These are phyloP conservation scores for Monosporascus cannonballus DNA, from an alignment of 2,329 filamentous ascomycete species.

Conservation along the genomic window DNA sequence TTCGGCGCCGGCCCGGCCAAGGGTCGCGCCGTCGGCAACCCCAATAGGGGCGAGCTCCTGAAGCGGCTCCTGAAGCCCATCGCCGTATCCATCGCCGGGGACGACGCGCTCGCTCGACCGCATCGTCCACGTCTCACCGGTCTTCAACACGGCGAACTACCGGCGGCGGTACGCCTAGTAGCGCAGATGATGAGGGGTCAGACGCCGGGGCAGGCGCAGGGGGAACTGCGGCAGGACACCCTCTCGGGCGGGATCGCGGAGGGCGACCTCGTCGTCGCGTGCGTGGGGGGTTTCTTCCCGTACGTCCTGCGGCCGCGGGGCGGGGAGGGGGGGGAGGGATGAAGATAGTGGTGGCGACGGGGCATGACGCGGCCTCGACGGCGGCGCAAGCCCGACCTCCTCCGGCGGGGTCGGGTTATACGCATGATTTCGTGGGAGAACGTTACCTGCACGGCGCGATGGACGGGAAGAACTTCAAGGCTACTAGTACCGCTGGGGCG, in stretches of 20 bases:
- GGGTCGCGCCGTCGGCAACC: not conserved
- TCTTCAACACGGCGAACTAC: slow-evolving; percentile 15
- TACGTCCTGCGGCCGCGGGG: slow-evolving; percentile 12
- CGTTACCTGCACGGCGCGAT: slow-evolving; percentile 18
- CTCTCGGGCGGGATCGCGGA: slow-evolving; percentile 7
- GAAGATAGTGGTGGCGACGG: not conserved
- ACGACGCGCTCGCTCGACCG: slow-evolving; percentile 11
- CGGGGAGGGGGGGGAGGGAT: not conserved
- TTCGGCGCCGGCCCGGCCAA: slow-evolving; percentile 6
- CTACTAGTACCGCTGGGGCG: not conserved
- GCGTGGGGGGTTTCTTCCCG: slow-evolving; percentile 17
- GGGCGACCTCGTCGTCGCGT: slow-evolving; percentile 16
- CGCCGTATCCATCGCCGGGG: slow-evolving; percentile 3
- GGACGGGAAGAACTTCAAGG: slow-evolving; percentile 17
- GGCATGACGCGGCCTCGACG: not conserved
- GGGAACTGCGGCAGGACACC: slow-evolving; percentile 1
- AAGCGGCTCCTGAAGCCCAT: slow-evolving; percentile 8
- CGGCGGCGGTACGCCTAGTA: not conserved
- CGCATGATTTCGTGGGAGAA: slow-evolving; percentile 17
- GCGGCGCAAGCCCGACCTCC: not conserved
- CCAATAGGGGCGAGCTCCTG: slow-evolving; percentile 3
- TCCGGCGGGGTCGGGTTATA: slow-evolving; percentile 1
- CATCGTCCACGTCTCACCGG: slow-evolving; percentile 12
- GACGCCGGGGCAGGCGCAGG: not conserved
- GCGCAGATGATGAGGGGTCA: slow-evolving; percentile 11